These are phyloP conservation scores for Ilex aquifolium DNA, from an alignment of 257 asterid genomes.

Conservation along the genomic window DNA sequence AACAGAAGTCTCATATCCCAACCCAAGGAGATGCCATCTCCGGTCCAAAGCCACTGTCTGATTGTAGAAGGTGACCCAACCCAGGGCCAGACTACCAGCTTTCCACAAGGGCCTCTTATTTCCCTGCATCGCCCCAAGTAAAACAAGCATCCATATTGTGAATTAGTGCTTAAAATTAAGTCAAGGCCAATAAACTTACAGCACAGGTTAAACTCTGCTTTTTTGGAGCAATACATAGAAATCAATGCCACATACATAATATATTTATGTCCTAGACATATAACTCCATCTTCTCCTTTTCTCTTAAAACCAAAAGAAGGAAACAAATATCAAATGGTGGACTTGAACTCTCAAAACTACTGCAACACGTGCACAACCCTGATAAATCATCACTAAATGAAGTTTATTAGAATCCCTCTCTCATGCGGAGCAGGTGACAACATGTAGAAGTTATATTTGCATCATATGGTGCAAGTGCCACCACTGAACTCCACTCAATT, in stretches of 20 bases:
- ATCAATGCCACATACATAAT: neutral
- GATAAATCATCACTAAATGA: too few species aligned
- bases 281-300: neutral
- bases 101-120: conserved; percentile 41
- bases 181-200: neutral
- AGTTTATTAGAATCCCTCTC: too few species aligned
- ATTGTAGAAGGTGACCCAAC: conserved; percentile 77
- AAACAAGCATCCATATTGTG: conserved; percentile 8
- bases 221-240: neutral
- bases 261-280: neutral
- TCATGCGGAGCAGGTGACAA: too few species aligned
- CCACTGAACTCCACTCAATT: too few species aligned
- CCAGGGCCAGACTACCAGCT: conserved; percentile 84
- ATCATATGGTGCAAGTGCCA: too few species aligned
- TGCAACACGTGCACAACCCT: neutral
- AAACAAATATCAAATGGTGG: neutral
- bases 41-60: conserved; percentile 52
- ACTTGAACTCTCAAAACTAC: too few species aligned
- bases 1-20: conserved; percentile 63
- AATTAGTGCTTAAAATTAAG: neutral
- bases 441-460: too few species aligned
- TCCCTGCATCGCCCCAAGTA: conserved; percentile 41
- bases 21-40: conserved; percentile 74
- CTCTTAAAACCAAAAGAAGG: too few species aligned
- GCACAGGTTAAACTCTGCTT: neutral